Evolutionary conservation across 805 yeast genomes (phyloP).

Genomic region (Torulaspora maleeae): DNA sequence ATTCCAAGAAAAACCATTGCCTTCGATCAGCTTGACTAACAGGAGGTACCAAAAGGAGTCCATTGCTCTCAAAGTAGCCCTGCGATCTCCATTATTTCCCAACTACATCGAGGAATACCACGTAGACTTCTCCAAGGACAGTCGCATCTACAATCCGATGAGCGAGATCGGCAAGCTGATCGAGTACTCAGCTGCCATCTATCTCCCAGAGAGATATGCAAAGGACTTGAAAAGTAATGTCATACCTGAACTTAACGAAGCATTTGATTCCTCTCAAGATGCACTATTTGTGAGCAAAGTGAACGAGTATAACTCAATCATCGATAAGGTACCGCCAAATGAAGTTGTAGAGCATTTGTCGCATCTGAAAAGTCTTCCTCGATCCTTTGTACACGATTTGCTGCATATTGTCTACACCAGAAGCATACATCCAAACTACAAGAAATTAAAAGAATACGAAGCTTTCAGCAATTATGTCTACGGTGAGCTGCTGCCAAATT

Average conservation of each 20-base stretch:
- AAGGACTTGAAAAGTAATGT: slow-evolving; percentile 10
- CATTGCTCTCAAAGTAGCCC: slow-evolving; percentile 10
- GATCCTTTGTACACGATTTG: slow-evolving; percentile 54
- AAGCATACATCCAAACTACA: slow-evolving; percentile 69
- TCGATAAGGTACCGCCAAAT: slow-evolving; percentile 36
- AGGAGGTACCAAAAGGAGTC: slow-evolving; percentile 10
- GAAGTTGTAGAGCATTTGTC: slow-evolving; percentile 34
- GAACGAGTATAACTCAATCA: slow-evolving; percentile 41
- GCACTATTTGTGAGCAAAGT: slow-evolving; percentile 35
- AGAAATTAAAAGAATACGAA: slow-evolving; percentile 60
- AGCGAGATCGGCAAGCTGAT: slow-evolving; percentile 32
- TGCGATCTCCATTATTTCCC: slow-evolving; percentile 23
- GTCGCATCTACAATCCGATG: slow-evolving; percentile 31
- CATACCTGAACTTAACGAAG: slow-evolving; percentile 21
- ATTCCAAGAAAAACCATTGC: slow-evolving; percentile 11
- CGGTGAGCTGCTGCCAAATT: slow-evolving; percentile 82
- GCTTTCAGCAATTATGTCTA: slow-evolving; percentile 89
- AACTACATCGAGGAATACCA: slow-evolving; percentile 27
- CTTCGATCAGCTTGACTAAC: slow-evolving; percentile 15
- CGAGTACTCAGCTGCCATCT: slow-evolving; percentile 26
- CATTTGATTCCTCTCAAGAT: slow-evolving; percentile 30
- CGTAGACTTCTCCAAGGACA: slow-evolving; percentile 19
- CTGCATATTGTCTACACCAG: slow-evolving; percentile 70
- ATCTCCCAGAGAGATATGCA: slow-evolving; percentile 22
- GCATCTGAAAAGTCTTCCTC: slow-evolving; percentile 35